These are phyloP conservation scores for Globisporangium orthogonon DNA, from an alignment of 352 stramenopile species.

Conservation along the genomic window DNA sequence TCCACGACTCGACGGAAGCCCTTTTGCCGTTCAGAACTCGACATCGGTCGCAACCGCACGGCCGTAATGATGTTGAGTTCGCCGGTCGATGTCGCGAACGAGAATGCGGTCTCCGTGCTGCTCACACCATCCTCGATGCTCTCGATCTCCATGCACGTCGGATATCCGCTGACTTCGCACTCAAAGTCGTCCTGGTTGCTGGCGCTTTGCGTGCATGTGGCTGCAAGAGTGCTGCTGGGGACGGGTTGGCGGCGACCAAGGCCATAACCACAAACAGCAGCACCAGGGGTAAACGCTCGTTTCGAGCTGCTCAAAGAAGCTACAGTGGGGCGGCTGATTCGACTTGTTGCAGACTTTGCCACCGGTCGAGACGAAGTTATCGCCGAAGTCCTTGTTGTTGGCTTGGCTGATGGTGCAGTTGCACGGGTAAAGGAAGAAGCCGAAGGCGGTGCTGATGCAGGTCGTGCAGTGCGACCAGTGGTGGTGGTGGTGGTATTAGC, in stretches of 20 bases:
- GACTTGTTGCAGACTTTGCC: background rate
- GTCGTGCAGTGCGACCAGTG: background rate
- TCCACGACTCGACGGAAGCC: conserved; percentile 55
- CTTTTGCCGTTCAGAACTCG: conserved; percentile 45
- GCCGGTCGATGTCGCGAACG: background rate
- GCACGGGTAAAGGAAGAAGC: background rate
- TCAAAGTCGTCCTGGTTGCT: conserved; percentile 6
- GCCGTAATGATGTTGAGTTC: conserved; percentile 59
- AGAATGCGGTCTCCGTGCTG: conserved; percentile 12
- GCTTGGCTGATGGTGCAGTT: background rate
- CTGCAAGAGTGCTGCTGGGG: too few species aligned
- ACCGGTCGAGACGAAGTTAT: background rate
- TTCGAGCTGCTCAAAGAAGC: background rate
- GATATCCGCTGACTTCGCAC: conserved; percentile 8
- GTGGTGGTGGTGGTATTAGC: background rate
- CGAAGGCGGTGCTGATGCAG: background rate
- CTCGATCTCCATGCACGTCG: conserved; percentile 9
- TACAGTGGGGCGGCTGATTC: background rate
- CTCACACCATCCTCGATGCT: conserved; percentile 8
- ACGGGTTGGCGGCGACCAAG: background rate
- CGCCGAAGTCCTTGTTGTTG: background rate
- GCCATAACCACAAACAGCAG: too few species aligned
- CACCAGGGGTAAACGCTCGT: background rate
- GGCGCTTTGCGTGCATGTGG: background rate
- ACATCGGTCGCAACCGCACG: conserved; percentile 69